phyloP scores from a whole-genome alignment of 495 filamentous ascomycete species.

The Xylaria cubensis region DNA sequence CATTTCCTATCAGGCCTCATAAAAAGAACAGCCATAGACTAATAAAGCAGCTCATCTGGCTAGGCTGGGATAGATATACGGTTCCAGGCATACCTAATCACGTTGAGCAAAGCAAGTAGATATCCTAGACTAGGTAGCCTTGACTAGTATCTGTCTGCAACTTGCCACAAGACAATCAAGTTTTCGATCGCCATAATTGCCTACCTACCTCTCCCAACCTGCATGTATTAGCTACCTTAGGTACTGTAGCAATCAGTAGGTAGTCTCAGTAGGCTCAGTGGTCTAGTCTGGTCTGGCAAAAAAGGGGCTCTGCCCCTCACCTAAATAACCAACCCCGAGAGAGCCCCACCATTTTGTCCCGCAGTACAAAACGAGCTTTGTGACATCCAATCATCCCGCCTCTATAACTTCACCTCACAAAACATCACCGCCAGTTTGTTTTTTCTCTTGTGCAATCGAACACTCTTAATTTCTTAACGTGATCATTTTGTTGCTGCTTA shows the following conservation, averaged over 20 bases:
- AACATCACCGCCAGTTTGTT: slow-evolving; percentile 31
- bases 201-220: background rate
- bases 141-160: background rate
- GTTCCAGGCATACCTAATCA: background rate
- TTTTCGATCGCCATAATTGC: background rate
- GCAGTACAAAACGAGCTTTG: slow-evolving; percentile 30
- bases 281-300: slow-evolving; percentile 2
- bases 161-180: background rate
- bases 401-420: slow-evolving; percentile 30
- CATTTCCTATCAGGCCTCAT: background rate
- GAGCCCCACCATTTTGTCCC: slow-evolving; percentile 30
- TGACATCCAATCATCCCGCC: slow-evolving; percentile 29
- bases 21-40: background rate
- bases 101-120: background rate
- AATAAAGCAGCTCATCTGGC: background rate
- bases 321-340: slow-evolving; percentile 18
- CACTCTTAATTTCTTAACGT: slow-evolving; percentile 17
- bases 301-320: slow-evolving; percentile 29
- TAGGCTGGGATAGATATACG: background rate
- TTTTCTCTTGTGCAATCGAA: slow-evolving; percentile 20
- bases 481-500: background rate
- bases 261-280: background rate
- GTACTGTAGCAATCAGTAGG: background rate
- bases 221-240: background rate
- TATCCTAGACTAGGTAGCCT: background rate